phyloP scores from a whole-genome alignment of 208 protist species.

The Acanthamoeba quina region DNA sequence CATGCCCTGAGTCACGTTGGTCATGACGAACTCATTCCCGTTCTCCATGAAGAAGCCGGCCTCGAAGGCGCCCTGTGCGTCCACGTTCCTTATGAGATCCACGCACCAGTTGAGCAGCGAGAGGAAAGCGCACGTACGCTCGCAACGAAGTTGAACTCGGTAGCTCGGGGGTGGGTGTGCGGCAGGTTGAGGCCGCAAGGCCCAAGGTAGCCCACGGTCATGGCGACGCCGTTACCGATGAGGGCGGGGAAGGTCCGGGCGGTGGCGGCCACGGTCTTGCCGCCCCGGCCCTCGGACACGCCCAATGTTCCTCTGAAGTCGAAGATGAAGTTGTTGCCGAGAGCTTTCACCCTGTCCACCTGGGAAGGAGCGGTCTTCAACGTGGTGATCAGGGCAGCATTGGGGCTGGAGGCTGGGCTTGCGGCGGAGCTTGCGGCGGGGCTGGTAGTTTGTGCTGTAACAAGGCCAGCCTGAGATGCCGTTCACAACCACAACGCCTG shows the following conservation, averaged over 20 bases:
- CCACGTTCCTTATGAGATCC: neutral
- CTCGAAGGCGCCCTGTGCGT: conserved; percentile 16
- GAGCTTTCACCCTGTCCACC: neutral
- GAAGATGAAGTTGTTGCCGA: conserved; percentile 25
- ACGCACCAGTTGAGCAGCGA: neutral
- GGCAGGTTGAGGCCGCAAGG: conserved; percentile 70
- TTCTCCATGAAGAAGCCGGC: conserved; percentile 72
- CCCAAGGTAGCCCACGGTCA: conserved; percentile 53
- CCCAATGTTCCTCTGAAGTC: neutral
- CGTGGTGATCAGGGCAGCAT: neutral
- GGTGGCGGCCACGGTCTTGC: conserved; percentile 47
- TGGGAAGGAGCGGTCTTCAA: neutral
- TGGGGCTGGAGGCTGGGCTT: neutral
- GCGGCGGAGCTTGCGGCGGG: neutral
- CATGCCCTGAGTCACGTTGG: conserved; percentile 42
- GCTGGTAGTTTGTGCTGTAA: conserved; percentile 3
- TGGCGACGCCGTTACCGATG: conserved; percentile 61
- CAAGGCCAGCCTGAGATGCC: too few species aligned
- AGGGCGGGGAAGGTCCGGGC: conserved; percentile 34
- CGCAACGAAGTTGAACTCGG: conserved; percentile 61
- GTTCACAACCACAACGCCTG: too few species aligned
- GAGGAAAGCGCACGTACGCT: neutral
- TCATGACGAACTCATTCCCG: conserved; percentile 15
- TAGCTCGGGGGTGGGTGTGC: conserved; percentile 55
- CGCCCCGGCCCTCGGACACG: conserved; percentile 7